These are phyloP conservation scores for Coniochaeta hoffmannii DNA, from an alignment of 2,329 filamentous ascomycete species.

Conservation along the genomic window DNA sequence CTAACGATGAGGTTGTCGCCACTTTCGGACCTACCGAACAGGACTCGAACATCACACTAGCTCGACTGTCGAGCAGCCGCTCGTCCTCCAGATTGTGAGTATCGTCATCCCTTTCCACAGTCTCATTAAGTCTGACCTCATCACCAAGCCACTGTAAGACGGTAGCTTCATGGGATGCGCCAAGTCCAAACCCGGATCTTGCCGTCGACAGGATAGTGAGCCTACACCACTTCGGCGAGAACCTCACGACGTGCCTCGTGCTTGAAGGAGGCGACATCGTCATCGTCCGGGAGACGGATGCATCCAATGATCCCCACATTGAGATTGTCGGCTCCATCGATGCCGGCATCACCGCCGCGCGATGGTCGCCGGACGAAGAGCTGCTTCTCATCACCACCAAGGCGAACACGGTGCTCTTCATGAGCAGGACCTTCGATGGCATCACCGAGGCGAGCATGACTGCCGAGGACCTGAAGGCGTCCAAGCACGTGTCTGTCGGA, in stretches of 20 bases:
- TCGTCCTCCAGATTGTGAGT: conserved; percentile 32
- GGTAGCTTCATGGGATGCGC: conserved; percentile 85
- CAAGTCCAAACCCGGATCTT: conserved; percentile 69
- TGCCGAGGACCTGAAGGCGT: conserved; percentile 73
- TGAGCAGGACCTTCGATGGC: conserved; percentile 86
- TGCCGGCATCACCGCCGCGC: conserved; percentile 79
- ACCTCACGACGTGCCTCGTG: conserved; percentile 69
- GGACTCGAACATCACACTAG: conserved; percentile 66
- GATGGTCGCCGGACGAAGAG: conserved; percentile 95
- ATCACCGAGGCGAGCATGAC: conserved; percentile 68
- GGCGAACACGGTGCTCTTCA: conserved; percentile 73
- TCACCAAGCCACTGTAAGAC: conserved; percentile 20
- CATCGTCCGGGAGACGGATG: conserved; percentile 62
- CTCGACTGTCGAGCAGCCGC: conserved; percentile 41
- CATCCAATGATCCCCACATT: conserved; percentile 59
- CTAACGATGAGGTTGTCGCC: conserved; percentile 70
- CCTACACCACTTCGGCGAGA: conserved; percentile 81
- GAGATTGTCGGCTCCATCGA: conserved; percentile 95
- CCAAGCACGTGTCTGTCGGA: conserved; percentile 89
- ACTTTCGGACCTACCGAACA: conserved; percentile 72
- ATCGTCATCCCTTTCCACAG: not conserved
- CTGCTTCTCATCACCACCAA: conserved; percentile 77
- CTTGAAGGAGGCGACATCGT: conserved; percentile 88
- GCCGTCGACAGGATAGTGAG: conserved; percentile 67
- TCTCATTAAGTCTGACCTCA: not conserved